Conservation (phyloP, 129 eudicot genomes). For the carrot (Daucus carota) region DNA sequence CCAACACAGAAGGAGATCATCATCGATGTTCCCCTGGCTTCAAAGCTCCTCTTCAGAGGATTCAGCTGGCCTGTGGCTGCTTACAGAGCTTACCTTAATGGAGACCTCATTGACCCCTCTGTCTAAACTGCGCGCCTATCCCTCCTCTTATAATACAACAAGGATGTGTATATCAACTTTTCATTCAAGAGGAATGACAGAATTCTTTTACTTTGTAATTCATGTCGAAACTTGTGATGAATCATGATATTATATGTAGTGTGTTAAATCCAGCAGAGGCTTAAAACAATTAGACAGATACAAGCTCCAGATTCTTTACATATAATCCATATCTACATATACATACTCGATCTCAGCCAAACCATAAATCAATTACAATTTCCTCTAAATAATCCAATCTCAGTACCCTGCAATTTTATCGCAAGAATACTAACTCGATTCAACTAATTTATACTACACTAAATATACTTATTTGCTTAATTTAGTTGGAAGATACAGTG, state of each 20-base stretch:
- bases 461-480: neutral
- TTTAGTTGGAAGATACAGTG: conserved; percentile 35
- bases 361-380: neutral
- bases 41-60: conserved; percentile 74
- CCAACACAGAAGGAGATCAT: conserved; percentile 92
- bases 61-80: conserved; percentile 99
- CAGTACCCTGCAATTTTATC: neutral
- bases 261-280: too few relatives aligned
- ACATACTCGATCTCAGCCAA: neutral
- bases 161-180: neutral
- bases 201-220: neutral
- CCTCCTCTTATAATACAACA: neutral
- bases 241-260: neutral
- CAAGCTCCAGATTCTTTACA: neutral
- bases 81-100: conserved; percentile 78
- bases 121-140: conserved; percentile 25
- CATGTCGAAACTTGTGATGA: neutral
- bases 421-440: neutral
- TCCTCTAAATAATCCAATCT: neutral
- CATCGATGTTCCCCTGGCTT: conserved; percentile 92
- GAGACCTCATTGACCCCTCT: conserved; percentile 75
- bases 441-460: neutral
- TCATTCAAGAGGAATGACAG: neutral
- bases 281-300: neutral
- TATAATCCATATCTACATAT: neutral